These are phyloP conservation scores for Cladorrhinum sp. DNA, from an alignment of 2,329 filamentous ascomycete genomes.

Conservation along the genomic window DNA sequence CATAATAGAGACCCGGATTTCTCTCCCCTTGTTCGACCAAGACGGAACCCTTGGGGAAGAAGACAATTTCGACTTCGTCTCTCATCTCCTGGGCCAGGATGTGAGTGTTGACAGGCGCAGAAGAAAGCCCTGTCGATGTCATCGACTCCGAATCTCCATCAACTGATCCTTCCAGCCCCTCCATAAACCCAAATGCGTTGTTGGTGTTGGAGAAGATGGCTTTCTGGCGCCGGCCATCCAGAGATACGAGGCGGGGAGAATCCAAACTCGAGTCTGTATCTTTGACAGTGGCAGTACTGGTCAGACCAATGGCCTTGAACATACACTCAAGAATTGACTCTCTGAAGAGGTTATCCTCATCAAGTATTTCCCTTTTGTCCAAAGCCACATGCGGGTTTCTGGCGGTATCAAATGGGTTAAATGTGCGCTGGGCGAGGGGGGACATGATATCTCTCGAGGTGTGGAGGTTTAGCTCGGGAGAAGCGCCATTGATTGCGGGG, in stretches of 20 bases:
- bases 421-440: conserved; percentile 48
- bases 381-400: conserved; percentile 48
- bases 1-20: conserved; percentile 96
- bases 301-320: conserved; percentile 87
- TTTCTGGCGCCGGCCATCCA: conserved; percentile 77
- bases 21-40: conserved; percentile 94
- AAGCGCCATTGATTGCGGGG: conserved; percentile 27
- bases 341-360: conserved; percentile 86
- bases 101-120: conserved; percentile 61
- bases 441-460: conserved; percentile 37
- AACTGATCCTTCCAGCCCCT: conserved; percentile 70
- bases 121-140: conserved; percentile 63
- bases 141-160: conserved; percentile 88
- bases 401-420: conserved; percentile 56
- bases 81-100: conserved; percentile 73
- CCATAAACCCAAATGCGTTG: conserved; percentile 88
- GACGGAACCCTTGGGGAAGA: conserved; percentile 90
- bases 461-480: conserved; percentile 31
- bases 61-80: conserved; percentile 94
- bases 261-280: conserved; percentile 75
- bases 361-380: conserved; percentile 75
- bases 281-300: conserved; percentile 61
- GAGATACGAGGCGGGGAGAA: conserved; percentile 79
- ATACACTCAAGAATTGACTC: conserved; percentile 92
- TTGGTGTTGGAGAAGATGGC: conserved; percentile 70